phyloP scores from a whole-genome alignment of 345 rosid genomes.

The Eucalyptus curtisii region DNA sequence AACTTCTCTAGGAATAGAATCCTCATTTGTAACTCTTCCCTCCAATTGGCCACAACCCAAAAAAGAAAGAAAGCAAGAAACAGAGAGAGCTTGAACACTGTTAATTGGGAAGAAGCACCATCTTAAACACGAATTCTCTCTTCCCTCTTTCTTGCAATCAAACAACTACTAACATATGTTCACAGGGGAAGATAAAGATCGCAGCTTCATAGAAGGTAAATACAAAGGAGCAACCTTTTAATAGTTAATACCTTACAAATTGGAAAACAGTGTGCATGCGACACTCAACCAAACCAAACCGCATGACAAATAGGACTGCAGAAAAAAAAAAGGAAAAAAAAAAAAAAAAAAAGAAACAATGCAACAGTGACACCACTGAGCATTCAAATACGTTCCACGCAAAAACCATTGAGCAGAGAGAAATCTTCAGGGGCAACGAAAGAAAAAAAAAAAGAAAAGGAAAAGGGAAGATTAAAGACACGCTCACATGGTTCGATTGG shows the following conservation, averaged over 20 bases:
- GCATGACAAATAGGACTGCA: background rate
- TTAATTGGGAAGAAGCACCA: background rate
- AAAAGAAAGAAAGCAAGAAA: background rate
- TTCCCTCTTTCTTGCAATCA: background rate
- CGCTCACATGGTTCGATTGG: background rate
- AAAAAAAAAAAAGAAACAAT: constrained; percentile 5
- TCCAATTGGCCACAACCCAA: background rate
- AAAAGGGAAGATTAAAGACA: background rate
- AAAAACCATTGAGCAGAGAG: background rate
- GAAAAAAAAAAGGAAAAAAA: background rate
- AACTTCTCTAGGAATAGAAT: background rate
- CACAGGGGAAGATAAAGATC: background rate
- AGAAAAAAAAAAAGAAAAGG: background rate
- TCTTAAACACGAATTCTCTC: background rate
- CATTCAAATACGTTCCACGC: constrained; percentile 3
- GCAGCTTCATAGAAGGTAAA: background rate
- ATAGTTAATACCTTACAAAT: background rate
- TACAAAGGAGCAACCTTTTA: background rate
- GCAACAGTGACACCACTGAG: constrained; percentile 27
- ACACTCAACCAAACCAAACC: background rate
- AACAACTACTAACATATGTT: background rate
- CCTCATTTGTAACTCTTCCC: background rate
- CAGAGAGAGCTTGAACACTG: background rate
- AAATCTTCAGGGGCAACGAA: background rate
- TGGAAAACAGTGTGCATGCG: background rate